phyloP scores from a whole-genome alignment of 345 rosid genomes.

The Mangifera indica region DNA sequence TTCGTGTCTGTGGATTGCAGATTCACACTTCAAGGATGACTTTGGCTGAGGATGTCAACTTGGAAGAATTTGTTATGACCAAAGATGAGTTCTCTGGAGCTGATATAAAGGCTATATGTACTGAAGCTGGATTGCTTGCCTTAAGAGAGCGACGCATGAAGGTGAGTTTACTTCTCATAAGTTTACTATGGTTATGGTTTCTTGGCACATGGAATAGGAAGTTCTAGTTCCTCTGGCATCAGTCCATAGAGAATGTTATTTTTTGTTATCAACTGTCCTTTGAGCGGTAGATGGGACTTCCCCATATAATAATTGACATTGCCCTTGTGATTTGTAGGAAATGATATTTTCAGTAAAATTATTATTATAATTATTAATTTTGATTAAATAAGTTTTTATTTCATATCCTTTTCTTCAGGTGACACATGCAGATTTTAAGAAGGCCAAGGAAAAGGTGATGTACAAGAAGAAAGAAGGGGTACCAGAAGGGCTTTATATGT shows the following conservation, averaged over 20 bases:
- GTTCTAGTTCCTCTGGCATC: not conserved
- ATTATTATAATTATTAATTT: not conserved
- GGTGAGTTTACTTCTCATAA: slow-evolving; percentile 38
- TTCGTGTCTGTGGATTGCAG: slow-evolving; percentile 32
- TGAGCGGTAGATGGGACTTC: not conserved
- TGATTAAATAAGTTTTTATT: not conserved
- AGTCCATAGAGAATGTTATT: not conserved
- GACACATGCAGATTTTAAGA: slow-evolving; percentile 83
- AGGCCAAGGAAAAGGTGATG: slow-evolving; percentile 98
- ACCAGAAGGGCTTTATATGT: slow-evolving; percentile 98
- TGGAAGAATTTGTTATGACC: slow-evolving; percentile 98
- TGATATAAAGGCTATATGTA: slow-evolving; percentile 95
- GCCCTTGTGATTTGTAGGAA: too few species aligned
- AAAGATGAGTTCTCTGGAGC: slow-evolving; percentile 99
- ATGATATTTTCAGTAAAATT: too few species aligned
- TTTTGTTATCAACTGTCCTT: not conserved
- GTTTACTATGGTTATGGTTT: not conserved
- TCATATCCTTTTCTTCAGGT: slow-evolving; percentile 45
- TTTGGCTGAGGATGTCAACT: slow-evolving; percentile 89
- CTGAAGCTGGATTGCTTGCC: slow-evolving; percentile 97
- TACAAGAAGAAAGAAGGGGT: slow-evolving; percentile 99
- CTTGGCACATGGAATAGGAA: not conserved
- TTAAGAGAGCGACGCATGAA: slow-evolving; percentile 95
- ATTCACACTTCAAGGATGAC: slow-evolving; percentile 98
- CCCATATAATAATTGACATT: not conserved